phyloP scores from a whole-genome alignment of 225 moss, liverwort and hornwort species.

The Pseudoscleropodium purum region DNA sequence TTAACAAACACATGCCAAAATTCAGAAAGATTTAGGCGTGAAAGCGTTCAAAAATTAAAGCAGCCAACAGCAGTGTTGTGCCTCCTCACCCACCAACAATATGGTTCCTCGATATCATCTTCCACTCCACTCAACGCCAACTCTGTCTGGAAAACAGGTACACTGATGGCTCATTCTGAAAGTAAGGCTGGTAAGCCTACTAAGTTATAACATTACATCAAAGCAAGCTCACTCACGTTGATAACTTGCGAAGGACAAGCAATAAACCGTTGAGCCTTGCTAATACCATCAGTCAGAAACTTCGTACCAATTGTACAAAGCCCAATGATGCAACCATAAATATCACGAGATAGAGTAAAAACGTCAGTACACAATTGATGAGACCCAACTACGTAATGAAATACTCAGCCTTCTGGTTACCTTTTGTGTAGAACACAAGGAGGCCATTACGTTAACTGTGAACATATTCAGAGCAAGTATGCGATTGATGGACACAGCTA shows the following conservation, averaged over 20 bases:
- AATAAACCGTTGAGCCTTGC: background rate
- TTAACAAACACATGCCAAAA: background rate
- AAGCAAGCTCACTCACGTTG: background rate
- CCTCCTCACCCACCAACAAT: background rate
- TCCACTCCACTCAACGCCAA: background rate
- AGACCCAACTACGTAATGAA: background rate
- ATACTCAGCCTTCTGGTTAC: background rate
- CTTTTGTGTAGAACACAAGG: background rate
- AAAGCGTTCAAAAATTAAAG: background rate
- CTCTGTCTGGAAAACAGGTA: background rate
- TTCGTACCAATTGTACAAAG: background rate
- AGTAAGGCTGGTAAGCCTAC: background rate
- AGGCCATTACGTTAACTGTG: background rate
- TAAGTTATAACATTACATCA: background rate
- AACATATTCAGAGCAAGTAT: background rate
- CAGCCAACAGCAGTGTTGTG: too few species aligned
- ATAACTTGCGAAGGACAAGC: background rate
- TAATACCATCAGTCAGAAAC: background rate
- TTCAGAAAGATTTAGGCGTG: background rate
- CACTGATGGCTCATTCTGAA: background rate
- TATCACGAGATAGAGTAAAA: background rate
- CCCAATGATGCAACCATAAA: background rate
- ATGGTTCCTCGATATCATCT: background rate
- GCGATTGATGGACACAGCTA: too few species aligned
- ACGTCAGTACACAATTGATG: background rate